Evolutionary conservation across 768 basidiomycete species (phyloP).

Genomic region (Lanmaoa rubissima): DNA sequence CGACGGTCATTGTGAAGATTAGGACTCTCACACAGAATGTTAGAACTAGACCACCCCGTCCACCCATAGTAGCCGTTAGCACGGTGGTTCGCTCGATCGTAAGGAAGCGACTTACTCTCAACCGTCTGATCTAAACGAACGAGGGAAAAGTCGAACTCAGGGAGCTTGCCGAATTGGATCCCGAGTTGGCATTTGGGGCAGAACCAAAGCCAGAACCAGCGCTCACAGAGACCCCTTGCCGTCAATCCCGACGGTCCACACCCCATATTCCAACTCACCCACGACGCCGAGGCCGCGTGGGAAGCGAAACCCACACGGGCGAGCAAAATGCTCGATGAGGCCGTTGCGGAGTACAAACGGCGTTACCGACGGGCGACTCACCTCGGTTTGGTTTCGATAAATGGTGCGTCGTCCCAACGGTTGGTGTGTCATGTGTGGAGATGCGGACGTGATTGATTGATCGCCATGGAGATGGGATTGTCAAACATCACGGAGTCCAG

Average conservation of each 20-base stretch:
- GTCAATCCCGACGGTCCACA: conserved; percentile 38
- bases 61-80: too few relatives aligned
- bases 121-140: too few relatives aligned
- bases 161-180: not conserved
- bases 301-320: conserved; percentile 31
- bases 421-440: not conserved
- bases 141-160: too few relatives aligned
- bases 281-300: conserved; percentile 38
- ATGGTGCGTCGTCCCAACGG: conserved; percentile 31
- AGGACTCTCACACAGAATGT: too few relatives aligned
- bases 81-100: too few relatives aligned
- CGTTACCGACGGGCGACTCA: conserved; percentile 38
- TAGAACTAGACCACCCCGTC: too few relatives aligned
- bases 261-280: conserved; percentile 45
- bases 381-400: conserved; percentile 42
- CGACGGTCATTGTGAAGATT: too few relatives aligned
- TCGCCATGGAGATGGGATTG: conserved; percentile 38
- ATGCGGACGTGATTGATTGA: too few relatives aligned
- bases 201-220: not conserved
- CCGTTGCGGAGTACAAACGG: conserved; percentile 38
- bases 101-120: too few relatives aligned
- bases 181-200: not conserved
- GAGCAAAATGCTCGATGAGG: conserved; percentile 38
- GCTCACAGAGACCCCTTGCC: conserved; percentile 23
- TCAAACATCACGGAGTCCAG: conserved; percentile 36